These are phyloP conservation scores for Marsdenia floribunda DNA, from an alignment of 257 asterid species.

Conservation along the genomic window DNA sequence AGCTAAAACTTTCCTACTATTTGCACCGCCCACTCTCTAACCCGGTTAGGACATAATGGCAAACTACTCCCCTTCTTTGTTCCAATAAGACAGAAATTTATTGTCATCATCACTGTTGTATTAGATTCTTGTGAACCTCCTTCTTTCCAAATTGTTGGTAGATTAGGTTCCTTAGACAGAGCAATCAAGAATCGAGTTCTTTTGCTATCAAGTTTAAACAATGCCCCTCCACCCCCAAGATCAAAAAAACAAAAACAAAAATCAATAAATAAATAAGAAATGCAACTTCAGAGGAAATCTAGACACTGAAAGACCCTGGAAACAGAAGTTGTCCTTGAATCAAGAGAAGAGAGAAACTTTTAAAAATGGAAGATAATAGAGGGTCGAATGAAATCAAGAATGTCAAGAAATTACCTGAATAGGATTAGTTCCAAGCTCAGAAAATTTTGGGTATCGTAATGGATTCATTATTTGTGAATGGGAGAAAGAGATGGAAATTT, in stretches of 20 bases:
- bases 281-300: background rate
- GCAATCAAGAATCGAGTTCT: background rate
- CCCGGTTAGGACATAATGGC: background rate
- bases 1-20: background rate
- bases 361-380: background rate
- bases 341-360: no score
- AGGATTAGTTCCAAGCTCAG: background rate
- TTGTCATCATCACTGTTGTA: background rate
- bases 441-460: constrained; percentile 12
- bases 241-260: background rate
- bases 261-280: no score
- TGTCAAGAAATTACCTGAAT: constrained; percentile 7
- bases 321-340: background rate
- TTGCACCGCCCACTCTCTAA: background rate
- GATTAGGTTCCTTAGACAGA: background rate
- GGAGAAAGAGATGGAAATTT: background rate
- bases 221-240: background rate
- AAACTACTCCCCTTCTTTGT: background rate
- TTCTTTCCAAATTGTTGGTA: background rate
- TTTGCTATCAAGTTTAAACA: background rate
- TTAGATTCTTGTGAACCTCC: background rate
- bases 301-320: background rate
- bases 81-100: background rate
- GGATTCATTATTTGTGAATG: background rate
- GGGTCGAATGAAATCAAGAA: background rate